Conservation (phyloP, 129 eudicot genomes). For the Sambucus nigra region DNA sequence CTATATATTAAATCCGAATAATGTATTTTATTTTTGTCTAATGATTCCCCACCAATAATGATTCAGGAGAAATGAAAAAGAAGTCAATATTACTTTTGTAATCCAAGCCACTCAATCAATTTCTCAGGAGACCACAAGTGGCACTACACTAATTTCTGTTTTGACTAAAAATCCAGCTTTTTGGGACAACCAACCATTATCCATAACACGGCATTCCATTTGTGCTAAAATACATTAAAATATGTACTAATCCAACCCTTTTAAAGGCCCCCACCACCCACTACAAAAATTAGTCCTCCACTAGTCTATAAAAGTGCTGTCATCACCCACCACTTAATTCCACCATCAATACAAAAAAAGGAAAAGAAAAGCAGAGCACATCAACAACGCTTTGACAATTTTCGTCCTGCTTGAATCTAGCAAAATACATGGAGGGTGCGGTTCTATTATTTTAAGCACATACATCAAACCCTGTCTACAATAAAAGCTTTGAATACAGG, state of each 20-base stretch:
- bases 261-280: constrained; percentile 42
- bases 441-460: constrained; percentile 40
- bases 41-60: too few relatives aligned
- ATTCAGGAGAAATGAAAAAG: too few relatives aligned
- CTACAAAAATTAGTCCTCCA: constrained; percentile 28
- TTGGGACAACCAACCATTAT: too few relatives aligned
- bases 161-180: too few relatives aligned
- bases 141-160: too few relatives aligned
- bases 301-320: constrained; percentile 33
- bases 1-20: too few relatives aligned
- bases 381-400: constrained; percentile 60
- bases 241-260: constrained; percentile 14
- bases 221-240: too few relatives aligned
- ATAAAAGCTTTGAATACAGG: constrained; percentile 14
- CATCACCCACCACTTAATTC: constrained; percentile 60
- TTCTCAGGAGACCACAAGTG: too few relatives aligned
- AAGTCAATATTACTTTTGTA: too few relatives aligned
- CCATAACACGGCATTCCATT: too few relatives aligned
- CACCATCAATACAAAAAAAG: constrained; percentile 44
- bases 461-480: constrained; percentile 20
- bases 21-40: too few relatives aligned
- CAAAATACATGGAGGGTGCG: constrained; percentile 18
- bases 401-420: constrained; percentile 31
- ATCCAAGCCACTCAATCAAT: too few relatives aligned
- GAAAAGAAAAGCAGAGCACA: constrained; percentile 50